These are phyloP conservation scores for Neobulgaria alba DNA, from an alignment of 2,329 filamentous ascomycete species.

Conservation along the genomic window DNA sequence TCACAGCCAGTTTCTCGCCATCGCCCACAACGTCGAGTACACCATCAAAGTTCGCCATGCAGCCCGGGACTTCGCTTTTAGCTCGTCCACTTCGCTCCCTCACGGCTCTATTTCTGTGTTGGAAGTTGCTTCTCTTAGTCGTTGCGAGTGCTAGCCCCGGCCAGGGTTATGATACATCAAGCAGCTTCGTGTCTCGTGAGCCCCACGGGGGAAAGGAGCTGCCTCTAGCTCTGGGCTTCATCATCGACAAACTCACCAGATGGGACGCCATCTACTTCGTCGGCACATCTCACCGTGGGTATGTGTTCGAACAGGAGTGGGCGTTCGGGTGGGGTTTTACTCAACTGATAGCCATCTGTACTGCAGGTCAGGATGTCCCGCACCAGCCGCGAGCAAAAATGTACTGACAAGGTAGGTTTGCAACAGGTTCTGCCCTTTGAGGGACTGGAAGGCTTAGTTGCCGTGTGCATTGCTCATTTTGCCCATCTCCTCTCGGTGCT, in stretches of 20 bases:
- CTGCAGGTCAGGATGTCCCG: constrained; percentile 20
- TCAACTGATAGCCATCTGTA: constrained; percentile 30
- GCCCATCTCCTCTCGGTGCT: constrained; percentile 71
- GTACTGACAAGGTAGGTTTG: not conserved
- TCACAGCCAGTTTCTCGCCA: not conserved
- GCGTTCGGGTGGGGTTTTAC: constrained; percentile 59
- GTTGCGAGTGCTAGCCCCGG: constrained; percentile 50
- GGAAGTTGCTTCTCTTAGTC: constrained; percentile 60
- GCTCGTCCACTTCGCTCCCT: not conserved
- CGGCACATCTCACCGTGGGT: constrained; percentile 51
- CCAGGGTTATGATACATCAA: constrained; percentile 70
- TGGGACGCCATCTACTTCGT: constrained; percentile 81
- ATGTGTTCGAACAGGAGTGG: constrained; percentile 77
- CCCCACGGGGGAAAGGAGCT: constrained; percentile 15
- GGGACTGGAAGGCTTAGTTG: constrained; percentile 42
- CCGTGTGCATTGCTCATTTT: constrained; percentile 59
- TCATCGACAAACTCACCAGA: constrained; percentile 47
- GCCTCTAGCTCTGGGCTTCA: constrained; percentile 9
- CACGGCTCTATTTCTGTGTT: constrained; percentile 29
- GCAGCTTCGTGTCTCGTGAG: constrained; percentile 39
- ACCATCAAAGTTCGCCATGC: not conserved
- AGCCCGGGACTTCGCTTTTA: not conserved
- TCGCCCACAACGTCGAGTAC: not conserved
- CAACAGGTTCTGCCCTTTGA: constrained; percentile 18
- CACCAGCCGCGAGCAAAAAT: not conserved